Percentiles rank a stretch among this genome's conserved stretches.
Evolutionary conservation across 139 green algal genomes (phyloP).

Genomic region (Tetraselmis chui): DNA sequence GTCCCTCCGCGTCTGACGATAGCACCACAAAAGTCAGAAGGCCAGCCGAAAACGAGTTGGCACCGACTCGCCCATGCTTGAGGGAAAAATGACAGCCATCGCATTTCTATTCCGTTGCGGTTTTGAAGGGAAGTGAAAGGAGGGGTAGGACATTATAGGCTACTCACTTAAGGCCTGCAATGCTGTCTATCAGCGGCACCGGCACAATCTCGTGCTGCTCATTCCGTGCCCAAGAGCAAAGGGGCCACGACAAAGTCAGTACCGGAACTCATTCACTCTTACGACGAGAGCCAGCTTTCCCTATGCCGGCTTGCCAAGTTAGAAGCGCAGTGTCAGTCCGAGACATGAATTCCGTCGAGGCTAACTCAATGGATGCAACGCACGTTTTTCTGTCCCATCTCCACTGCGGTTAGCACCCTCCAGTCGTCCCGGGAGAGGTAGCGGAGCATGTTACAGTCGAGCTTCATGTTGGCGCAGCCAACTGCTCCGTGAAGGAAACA

Average conservation of each 20-base stretch:
- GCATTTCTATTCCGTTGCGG: no score
- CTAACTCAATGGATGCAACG: constrained; percentile 8
- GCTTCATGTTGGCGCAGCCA: constrained; percentile 86
- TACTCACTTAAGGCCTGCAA: constrained; percentile 82
- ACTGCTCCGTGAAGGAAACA: no score
- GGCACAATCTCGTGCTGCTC: constrained; percentile 93
- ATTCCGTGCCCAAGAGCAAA: not conserved
- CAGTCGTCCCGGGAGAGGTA: constrained; percentile 95
- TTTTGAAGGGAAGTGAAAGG: constrained; percentile 10
- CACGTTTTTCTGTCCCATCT: constrained; percentile 97
- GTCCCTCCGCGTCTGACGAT: constrained; percentile 68
- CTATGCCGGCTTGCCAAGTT: no score
- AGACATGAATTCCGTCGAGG: no score
- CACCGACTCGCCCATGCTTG: no score
- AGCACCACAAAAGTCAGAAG: not conserved
- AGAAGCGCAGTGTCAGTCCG: no score
- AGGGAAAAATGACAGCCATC: not conserved
- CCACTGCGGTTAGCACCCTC: constrained; percentile 84
- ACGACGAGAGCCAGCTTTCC: no score
- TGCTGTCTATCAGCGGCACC: constrained; percentile 77
- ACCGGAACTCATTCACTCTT: no score
- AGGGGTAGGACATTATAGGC: not conserved
- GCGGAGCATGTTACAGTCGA: constrained; percentile 92
- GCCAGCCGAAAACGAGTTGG: no score
- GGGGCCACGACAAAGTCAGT: not conserved